Evolutionary conservation across 768 basidiomycete species (phyloP).

Genomic region (Lentinula sp.): DNA sequence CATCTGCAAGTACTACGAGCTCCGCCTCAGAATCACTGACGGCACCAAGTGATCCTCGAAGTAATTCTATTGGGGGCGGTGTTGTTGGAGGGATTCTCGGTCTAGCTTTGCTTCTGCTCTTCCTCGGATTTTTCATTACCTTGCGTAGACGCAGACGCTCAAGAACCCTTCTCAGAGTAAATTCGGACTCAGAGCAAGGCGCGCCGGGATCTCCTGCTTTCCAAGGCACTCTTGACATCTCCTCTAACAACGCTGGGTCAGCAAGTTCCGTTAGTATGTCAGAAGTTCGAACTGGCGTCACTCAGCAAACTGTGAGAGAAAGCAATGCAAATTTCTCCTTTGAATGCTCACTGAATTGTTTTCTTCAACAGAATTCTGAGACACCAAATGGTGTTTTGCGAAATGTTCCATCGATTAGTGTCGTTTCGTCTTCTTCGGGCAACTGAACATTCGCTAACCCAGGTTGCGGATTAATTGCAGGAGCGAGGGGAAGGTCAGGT

Average conservation of each 20-base stretch:
- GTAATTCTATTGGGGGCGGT: constrained; percentile 52
- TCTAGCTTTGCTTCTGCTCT: constrained; percentile 34
- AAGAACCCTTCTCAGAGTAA: constrained; percentile 11
- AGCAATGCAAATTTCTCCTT: neutral
- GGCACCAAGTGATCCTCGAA: constrained; percentile 7
- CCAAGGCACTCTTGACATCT: neutral
- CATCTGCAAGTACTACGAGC: constrained; percentile 3
- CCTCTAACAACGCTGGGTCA: neutral
- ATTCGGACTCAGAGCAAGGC: constrained; percentile 15
- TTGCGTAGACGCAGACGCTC: constrained; percentile 14
- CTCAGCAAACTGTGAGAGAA: neutral
- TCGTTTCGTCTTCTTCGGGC: constrained; percentile 1
- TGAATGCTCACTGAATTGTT: neutral
- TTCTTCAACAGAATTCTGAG: neutral
- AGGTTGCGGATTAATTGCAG: neutral
- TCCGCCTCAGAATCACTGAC: constrained; percentile 11
- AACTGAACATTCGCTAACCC: neutral
- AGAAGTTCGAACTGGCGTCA: neutral
- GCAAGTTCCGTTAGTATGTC: neutral
- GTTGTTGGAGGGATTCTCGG: constrained; percentile 48
- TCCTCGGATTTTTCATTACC: constrained; percentile 23
- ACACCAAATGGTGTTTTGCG: neutral
- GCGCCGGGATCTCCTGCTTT: neutral
- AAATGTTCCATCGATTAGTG: neutral
- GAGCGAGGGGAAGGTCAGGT: neutral